These are phyloP conservation scores for Naumovozyma baii DNA, from an alignment of 805 yeast genomes.

Conservation along the genomic window DNA sequence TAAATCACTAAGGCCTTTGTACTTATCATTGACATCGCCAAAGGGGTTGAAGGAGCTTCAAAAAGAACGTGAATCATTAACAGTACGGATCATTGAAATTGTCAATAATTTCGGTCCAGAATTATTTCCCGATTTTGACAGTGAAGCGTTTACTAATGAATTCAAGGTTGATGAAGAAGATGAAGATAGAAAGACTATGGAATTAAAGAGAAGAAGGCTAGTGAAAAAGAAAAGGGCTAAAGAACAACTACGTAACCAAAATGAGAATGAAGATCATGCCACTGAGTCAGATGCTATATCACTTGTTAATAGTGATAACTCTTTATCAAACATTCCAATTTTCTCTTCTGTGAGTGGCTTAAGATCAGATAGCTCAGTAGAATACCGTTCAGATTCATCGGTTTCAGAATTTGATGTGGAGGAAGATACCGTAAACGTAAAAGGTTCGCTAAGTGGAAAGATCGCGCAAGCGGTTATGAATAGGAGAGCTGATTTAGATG, in stretches of 20 bases:
- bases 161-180: slow-evolving; percentile 17
- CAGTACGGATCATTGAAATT: slow-evolving; percentile 64
- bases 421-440: slow-evolving; percentile 4
- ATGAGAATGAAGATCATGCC: slow-evolving; percentile 29
- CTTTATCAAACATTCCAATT: slow-evolving; percentile 33
- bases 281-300: slow-evolving; percentile 41
- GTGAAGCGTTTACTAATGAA: slow-evolving; percentile 22
- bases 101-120: slow-evolving; percentile 79
- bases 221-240: slow-evolving; percentile 19
- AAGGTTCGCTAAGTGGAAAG: slow-evolving; percentile 11
- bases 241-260: slow-evolving; percentile 3
- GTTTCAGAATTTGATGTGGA: slow-evolving; percentile 21
- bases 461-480: slow-evolving; percentile 24
- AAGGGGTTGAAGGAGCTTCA: slow-evolving; percentile 50
- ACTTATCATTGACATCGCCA: slow-evolving; percentile 52
- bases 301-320: slow-evolving; percentile 29
- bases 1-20: slow-evolving; percentile 75
- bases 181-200: slow-evolving; percentile 31
- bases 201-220: slow-evolving; percentile 31
- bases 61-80: slow-evolving; percentile 48
- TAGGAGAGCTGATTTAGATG: slow-evolving; percentile 7
- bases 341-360: slow-evolving; percentile 34
- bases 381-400: slow-evolving; percentile 19
- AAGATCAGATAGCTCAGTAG: slow-evolving; percentile 22
- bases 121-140: slow-evolving; percentile 76